Evolutionary conservation across 331 rosid genomes (phyloP).

Genomic region (Malus hybrid): DNA sequence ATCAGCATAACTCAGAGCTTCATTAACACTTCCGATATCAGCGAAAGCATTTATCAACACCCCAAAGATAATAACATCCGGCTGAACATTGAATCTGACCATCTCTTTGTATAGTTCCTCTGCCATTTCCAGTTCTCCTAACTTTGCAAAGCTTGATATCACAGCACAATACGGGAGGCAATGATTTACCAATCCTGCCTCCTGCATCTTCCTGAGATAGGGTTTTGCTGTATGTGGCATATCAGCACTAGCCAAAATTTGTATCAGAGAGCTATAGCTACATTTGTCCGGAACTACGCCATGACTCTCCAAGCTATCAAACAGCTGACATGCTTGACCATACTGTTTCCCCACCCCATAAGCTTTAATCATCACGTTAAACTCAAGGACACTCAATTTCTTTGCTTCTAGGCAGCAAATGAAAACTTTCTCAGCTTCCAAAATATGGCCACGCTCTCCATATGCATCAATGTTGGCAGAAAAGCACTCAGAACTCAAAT

Average conservation of each 20-base stretch:
- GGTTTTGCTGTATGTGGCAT: slow-evolving; percentile 50
- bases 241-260: slow-evolving; percentile 61
- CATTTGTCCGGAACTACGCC: slow-evolving; percentile 61
- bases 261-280: slow-evolving; percentile 70
- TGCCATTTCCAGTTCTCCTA: slow-evolving; percentile 67
- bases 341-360: slow-evolving; percentile 68
- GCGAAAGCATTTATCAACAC: slow-evolving; percentile 76
- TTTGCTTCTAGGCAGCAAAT: slow-evolving; percentile 52
- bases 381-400: slow-evolving; percentile 62
- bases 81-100: slow-evolving; percentile 55
- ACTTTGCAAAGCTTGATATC: slow-evolving; percentile 65
- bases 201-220: slow-evolving; percentile 72
- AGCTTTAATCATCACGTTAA: slow-evolving; percentile 92
- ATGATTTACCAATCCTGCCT: slow-evolving; percentile 59
- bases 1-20: slow-evolving; percentile 55
- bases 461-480: slow-evolving; percentile 89
- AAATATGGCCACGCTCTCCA: slow-evolving; percentile 62
- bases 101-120: slow-evolving; percentile 56
- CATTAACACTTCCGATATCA: slow-evolving; percentile 55
- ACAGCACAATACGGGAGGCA: slow-evolving; percentile 66
- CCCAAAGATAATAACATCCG: slow-evolving; percentile 66
- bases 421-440: slow-evolving; percentile 83
- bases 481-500: slow-evolving; percentile 75
- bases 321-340: slow-evolving; percentile 49
- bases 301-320: slow-evolving; percentile 58